Base-by-base conservation (phyloP, 179 eudicot species). In the Patellifolia procumbens region DNA sequence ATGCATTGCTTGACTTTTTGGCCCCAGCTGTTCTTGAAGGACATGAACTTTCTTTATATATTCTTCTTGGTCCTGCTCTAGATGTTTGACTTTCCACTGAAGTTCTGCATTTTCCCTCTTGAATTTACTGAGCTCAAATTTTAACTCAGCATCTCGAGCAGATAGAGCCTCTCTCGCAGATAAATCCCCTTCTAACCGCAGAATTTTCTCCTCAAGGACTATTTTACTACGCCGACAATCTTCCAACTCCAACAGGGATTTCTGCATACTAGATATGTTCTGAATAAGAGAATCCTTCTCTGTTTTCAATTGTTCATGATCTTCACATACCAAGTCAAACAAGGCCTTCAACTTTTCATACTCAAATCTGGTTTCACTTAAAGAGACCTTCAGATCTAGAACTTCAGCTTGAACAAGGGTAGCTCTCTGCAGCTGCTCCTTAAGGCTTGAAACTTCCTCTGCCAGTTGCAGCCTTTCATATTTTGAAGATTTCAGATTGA, bases 51-150 rank as follows among this genome's bases (percentile, higher is more conserved):
- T 86, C 76, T 83, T 83, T 61, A 79, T 80, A 79, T 70, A 80
- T 45, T 86, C 89, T 61, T 84, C 83, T 79, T 80, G 90, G 72
- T 92, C 95, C 69, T 83, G 87, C 84, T 92, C 89, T 26, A 92
- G 90, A 66, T 78, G 84, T 68, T 84, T 85, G 74, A 91, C 78
- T 77, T 84, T 88, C 74, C 80, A 74, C 81, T 82, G 90, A 43
- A 89, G 79, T 81, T 87, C 88, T 73, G 72, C 76, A 69, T 88
- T 92, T 76, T 74, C 86, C 79, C 89, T 84, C 78, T 82, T 87
- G 43, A 88, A 53, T 76, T 83, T 80, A 46, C 74, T 77, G 24
- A 93, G 83, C 81, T 93, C 95, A 82, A 86, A 76, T 78, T 79
- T 87, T 59, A 91, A 79, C 79, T 91, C 91, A 29, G 88, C 89